Percentiles rank a stretch among this genome's conserved stretches.
Evolutionary conservation across 2,329 filamentous ascomycete genomes (phyloP).

Genomic region (Elsinoe ampelina): DNA sequence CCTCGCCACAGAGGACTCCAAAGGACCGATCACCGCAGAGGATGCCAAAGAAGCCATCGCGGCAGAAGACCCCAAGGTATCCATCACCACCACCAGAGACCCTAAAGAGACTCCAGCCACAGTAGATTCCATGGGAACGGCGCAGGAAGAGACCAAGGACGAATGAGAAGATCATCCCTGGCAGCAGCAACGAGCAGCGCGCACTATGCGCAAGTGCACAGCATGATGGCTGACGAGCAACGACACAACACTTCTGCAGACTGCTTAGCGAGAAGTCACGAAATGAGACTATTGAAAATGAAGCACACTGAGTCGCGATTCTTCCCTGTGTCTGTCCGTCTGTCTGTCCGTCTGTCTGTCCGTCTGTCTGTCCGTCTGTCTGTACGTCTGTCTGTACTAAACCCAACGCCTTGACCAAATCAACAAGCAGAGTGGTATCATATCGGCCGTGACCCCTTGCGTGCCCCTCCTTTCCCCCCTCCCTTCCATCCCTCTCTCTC

Average conservation of each 20-base stretch:
- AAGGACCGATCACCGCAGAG: no score
- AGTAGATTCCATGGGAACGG: neutral
- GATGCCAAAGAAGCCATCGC: no score
- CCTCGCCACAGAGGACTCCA: no score
- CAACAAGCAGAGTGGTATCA: slow-evolving; percentile 11
- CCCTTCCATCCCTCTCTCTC: neutral
- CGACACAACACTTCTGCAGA: neutral
- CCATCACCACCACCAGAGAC: no score
- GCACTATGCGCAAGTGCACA: neutral
- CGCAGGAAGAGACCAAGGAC: neutral
- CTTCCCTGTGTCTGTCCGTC: neutral
- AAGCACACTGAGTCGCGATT: slow-evolving; percentile 3
- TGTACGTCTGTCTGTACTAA: neutral
- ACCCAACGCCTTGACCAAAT: neutral
- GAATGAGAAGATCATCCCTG: neutral
- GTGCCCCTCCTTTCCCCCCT: slow-evolving; percentile 16
- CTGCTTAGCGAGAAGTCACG: neutral
- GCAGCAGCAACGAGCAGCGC: neutral
- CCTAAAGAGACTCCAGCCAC: no score
- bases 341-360: no score
- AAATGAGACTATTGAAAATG: neutral
- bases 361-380: no score
- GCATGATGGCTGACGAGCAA: neutral
- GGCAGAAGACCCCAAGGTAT: no score
- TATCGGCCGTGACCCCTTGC: slow-evolving; percentile 7